Conservation (phyloP, 2,329 filamentous ascomycete species). For the Pyricularia grisea region DNA sequence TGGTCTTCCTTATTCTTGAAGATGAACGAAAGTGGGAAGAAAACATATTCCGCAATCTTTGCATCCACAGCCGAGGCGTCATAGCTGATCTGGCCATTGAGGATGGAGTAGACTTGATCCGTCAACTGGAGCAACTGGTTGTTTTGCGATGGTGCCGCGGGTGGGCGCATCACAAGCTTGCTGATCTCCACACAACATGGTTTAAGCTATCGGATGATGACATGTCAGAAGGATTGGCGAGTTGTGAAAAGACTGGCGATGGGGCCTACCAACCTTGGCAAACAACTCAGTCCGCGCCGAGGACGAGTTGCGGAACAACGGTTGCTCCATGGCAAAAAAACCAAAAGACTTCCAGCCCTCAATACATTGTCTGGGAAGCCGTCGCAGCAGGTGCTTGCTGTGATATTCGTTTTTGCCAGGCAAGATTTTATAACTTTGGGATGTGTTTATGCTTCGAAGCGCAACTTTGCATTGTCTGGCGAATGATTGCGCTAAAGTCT, state of each 20-base stretch:
- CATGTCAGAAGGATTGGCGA: neutral
- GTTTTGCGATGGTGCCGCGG: conserved; percentile 25
- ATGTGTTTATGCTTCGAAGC: neutral
- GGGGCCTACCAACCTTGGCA: conserved; percentile 11
- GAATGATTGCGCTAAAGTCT: neutral
- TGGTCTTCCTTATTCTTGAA: conserved; percentile 67
- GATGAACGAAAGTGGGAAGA: conserved; percentile 85
- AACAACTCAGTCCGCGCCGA: conserved; percentile 16
- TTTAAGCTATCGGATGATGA: conserved; percentile 40
- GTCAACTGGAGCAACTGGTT: conserved; percentile 36
- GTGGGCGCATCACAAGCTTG: conserved; percentile 40
- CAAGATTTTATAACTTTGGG: neutral
- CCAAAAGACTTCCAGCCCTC: neutral
- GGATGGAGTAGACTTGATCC: conserved; percentile 32
- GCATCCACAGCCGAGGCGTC: conserved; percentile 54
- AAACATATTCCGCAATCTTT: conserved; percentile 86
- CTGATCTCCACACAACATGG: conserved; percentile 52
- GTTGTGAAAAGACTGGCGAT: neutral
- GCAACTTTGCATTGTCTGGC: neutral
- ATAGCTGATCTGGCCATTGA: conserved; percentile 31
- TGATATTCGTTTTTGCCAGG: neutral
- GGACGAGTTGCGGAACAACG: conserved; percentile 13
- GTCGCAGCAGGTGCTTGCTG: neutral
- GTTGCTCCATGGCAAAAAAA: conserved; percentile 5
- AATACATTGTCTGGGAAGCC: neutral